phyloP scores from a whole-genome alignment of 2,329 filamentous ascomycete genomes.

The Aureobasidium musti region DNA sequence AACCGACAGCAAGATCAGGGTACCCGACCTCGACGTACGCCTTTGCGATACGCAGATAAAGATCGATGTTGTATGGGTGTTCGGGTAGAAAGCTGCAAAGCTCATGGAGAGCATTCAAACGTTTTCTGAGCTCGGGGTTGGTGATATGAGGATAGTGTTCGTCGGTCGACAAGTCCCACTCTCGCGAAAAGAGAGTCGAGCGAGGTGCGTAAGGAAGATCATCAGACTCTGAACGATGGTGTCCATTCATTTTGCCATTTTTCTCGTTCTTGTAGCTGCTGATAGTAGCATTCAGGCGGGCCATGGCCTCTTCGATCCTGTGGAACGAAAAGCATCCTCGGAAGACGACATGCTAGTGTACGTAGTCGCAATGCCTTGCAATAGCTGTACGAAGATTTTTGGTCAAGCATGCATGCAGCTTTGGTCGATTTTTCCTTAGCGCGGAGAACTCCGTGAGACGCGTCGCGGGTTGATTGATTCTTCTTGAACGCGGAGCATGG shows the following conservation, averaged over 20 bases:
- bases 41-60: conserved; percentile 65
- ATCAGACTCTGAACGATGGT: conserved; percentile 25
- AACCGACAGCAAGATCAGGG: conserved; percentile 83
- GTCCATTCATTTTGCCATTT: conserved; percentile 21
- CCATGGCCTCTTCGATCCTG: conserved; percentile 29
- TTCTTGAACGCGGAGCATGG: background rate
- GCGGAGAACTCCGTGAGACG: conserved; percentile 12
- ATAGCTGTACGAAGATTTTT: conserved; percentile 10
- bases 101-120: conserved; percentile 26
- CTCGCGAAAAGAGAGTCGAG: conserved; percentile 20
- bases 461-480: conserved; percentile 6
- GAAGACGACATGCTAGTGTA: conserved; percentile 5
- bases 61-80: conserved; percentile 46
- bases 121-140: conserved; percentile 29
- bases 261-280: conserved; percentile 36
- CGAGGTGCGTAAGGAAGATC: conserved; percentile 22
- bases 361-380: conserved; percentile 3
- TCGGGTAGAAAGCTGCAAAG: conserved; percentile 31
- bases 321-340: conserved; percentile 25
- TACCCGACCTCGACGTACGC: conserved; percentile 76
- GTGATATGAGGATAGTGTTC: conserved; percentile 31
- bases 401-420: conserved; percentile 21
- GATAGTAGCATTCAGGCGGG: conserved; percentile 25
- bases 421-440: conserved; percentile 7
- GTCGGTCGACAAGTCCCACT: conserved; percentile 22